phyloP scores from a whole-genome alignment of 129 eudicot species.

The Flaveria ramosissima region DNA sequence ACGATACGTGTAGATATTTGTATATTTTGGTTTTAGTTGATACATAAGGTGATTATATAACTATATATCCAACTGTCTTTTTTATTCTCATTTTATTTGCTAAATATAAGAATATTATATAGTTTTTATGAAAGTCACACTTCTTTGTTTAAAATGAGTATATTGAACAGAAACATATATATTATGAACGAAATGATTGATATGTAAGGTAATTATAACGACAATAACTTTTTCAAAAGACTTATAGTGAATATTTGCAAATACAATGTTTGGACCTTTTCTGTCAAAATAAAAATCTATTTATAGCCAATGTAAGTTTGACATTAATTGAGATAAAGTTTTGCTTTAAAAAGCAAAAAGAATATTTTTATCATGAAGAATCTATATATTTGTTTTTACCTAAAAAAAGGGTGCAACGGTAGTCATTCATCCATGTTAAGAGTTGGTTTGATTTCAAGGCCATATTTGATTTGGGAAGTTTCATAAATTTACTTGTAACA shows the following conservation, averaged over 20 bases:
- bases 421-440: background rate
- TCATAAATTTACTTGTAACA: background rate
- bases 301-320: background rate
- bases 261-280: background rate
- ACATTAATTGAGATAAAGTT: constrained; percentile 1
- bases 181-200: background rate
- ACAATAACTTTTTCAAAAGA: background rate
- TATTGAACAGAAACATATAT: background rate
- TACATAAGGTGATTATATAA: too few species aligned
- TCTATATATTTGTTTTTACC: background rate
- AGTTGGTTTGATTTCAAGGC: background rate
- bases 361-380: constrained; percentile 2
- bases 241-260: background rate
- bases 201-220: too few species aligned
- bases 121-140: too few species aligned
- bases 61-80: too few species aligned
- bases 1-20: too few species aligned
- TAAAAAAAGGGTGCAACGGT: background rate
- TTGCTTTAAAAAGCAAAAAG: constrained; percentile 12
- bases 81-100: too few species aligned
- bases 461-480: background rate
- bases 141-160: too few species aligned
- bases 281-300: background rate
- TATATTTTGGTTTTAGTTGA: too few species aligned
- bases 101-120: too few species aligned